Base-by-base conservation (phyloP, 129 eudicot species). In the Helianthus tuberosus region DNA sequence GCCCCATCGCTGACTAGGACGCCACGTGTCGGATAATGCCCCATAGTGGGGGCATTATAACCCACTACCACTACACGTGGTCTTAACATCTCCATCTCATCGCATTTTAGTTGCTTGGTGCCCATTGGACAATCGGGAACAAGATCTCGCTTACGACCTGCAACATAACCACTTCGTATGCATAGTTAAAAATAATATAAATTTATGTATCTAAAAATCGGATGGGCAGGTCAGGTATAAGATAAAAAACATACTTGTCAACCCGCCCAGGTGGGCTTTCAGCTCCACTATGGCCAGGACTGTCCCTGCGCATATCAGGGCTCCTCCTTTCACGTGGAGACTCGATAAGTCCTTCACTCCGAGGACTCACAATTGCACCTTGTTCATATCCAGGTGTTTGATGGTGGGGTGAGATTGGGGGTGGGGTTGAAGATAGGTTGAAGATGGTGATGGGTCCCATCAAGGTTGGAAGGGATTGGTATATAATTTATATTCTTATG, bases 181-280 rank as follows among this genome's bases (percentile, higher is more conserved):
- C 10, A 29, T 3, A 39, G 8, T 4, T 4, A 39, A 39, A 39
- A 39, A 4, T 8, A 39, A 39, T 39, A 39, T 3, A 6, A 39
- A 39, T 39, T 3, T 39, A 0, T 39, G 44, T 4, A 39, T 39
- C 44, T 38, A 5, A 39, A 39, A 39, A 5, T 39, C 44, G 12
- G 16, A 60, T 12, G 36, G 36, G 41, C 3, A 3, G 43, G 35
- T 32, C 17, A 4, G 16, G 16, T 59, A 10, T 27, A 5, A 8
- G 20, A 12, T 7, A 64, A 63, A 63, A 83, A 2, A 53, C 80
- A 66, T 48, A 90, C 96, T 90, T 85, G 55, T 80, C 72, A 41
- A 66, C 74, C 38, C 84, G 78, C 63, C 75, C 84, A 5, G 79
- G 84, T 13, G 95, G 91, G 73, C 87, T 86, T 57, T 81, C 91